These are phyloP conservation scores for Phytopythium oedochilum DNA, from an alignment of 352 stramenopile species.

Conservation along the genomic window DNA sequence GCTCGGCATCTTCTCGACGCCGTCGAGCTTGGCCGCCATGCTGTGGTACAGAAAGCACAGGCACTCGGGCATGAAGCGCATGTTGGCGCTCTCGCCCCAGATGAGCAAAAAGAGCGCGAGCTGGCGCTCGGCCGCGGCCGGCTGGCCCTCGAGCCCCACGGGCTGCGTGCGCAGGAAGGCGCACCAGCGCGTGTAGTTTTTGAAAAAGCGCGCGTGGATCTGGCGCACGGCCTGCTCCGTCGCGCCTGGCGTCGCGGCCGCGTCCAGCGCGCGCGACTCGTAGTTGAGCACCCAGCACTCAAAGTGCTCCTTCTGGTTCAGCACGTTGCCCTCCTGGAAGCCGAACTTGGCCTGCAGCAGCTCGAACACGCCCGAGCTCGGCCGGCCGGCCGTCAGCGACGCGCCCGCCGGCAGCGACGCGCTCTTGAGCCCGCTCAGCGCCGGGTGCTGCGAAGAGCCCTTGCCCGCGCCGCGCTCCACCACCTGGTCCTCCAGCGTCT, in stretches of 20 bases:
- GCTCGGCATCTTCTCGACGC: slow-evolving; percentile 47
- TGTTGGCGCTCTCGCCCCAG: slow-evolving; percentile 80
- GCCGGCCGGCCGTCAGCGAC: slow-evolving; percentile 15
- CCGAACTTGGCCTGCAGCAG: slow-evolving; percentile 80
- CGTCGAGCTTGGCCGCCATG: slow-evolving; percentile 67
- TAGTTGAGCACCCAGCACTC: slow-evolving; percentile 83
- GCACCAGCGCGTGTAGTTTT: slow-evolving; percentile 95
- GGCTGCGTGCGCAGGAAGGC: slow-evolving; percentile 87
- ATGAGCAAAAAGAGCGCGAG: slow-evolving; percentile 82
- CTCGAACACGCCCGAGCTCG: slow-evolving; percentile 58
- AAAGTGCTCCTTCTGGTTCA: slow-evolving; percentile 85
- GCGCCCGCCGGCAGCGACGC: slow-evolving; percentile 12
- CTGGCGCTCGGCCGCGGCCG: slow-evolving; percentile 42
- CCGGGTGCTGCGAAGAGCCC: slow-evolving; percentile 5
- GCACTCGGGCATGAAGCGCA: slow-evolving; percentile 89
- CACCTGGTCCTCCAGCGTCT: slow-evolving; percentile 64
- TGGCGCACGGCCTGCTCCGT: slow-evolving; percentile 56
- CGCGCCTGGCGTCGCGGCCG: slow-evolving; percentile 18
- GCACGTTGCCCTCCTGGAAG: slow-evolving; percentile 82
- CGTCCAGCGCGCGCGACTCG: slow-evolving; percentile 48
- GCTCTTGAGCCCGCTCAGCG: slow-evolving; percentile 2
- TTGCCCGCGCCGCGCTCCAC: slow-evolving; percentile 34
- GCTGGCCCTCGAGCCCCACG: slow-evolving; percentile 49
- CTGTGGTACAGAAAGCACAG: slow-evolving; percentile 87
- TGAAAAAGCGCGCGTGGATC: slow-evolving; percentile 93